A percentile compares a stretch with the other conserved stretches of the same genome.
These are phyloP conservation scores for Russula dissimulans DNA, from an alignment of 768 basidiomycete genomes.

Conservation along the genomic window DNA sequence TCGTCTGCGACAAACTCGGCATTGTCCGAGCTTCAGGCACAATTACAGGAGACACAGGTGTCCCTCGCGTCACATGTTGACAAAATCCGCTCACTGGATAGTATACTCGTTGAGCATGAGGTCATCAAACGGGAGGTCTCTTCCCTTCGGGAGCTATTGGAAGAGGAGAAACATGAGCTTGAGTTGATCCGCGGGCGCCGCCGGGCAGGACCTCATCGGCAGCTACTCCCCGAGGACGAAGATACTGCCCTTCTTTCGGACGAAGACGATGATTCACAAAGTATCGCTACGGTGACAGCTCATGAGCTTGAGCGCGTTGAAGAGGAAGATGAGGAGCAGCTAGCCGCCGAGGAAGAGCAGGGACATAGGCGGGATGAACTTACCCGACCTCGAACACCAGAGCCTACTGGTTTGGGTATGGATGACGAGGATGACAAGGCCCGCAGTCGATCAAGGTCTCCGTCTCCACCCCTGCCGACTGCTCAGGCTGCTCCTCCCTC, in stretches of 20 bases:
- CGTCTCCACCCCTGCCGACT: constrained; percentile 21
- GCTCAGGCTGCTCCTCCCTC: constrained; percentile 22
- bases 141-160: constrained; percentile 61
- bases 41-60: constrained; percentile 76
- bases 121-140: constrained; percentile 69
- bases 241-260: constrained; percentile 28
- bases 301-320: constrained; percentile 65
- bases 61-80: constrained; percentile 72
- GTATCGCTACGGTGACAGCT: constrained; percentile 60
- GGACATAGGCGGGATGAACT: constrained; percentile 41
- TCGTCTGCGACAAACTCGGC: constrained; percentile 26
- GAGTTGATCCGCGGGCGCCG: constrained; percentile 26
- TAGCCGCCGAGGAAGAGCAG: constrained; percentile 35
- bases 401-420: constrained; percentile 57
- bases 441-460: constrained; percentile 21
- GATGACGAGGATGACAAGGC: constrained; percentile 38
- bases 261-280: constrained; percentile 59
- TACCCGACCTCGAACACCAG: constrained; percentile 72
- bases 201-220: constrained; percentile 12
- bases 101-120: constrained; percentile 77
- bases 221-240: constrained; percentile 15
- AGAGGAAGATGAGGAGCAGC: constrained; percentile 63
- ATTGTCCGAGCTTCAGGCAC: constrained; percentile 63
- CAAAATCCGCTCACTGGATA: constrained; percentile 76
- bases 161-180: constrained; percentile 48